phyloP scores from a whole-genome alignment of 1,284 basidiomycete species.

The Flammula alnicola region DNA sequence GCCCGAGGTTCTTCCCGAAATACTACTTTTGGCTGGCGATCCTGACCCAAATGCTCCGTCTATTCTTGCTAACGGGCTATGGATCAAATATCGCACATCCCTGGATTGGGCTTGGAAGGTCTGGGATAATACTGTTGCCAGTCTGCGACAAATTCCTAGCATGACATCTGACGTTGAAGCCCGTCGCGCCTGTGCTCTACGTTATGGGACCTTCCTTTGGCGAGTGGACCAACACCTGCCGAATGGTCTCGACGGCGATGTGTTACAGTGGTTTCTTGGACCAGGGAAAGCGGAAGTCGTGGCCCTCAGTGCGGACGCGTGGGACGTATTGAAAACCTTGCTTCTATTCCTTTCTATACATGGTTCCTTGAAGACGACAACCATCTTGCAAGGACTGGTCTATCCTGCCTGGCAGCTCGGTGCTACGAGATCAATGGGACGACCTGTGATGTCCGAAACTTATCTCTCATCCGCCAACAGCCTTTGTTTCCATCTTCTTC shows the following conservation, averaged over 20 bases:
- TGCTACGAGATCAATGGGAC: constrained; percentile 42
- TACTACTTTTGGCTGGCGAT: constrained; percentile 64
- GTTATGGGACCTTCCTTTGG: constrained; percentile 71
- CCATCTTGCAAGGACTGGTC: constrained; percentile 70
- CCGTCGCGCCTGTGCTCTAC: constrained; percentile 56
- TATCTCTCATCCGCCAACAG: constrained; percentile 65
- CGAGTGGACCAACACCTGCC: constrained; percentile 78
- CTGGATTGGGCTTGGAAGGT: constrained; percentile 76
- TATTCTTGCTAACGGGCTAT: constrained; percentile 72
- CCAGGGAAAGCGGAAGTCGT: constrained; percentile 64
- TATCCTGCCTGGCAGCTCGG: constrained; percentile 74
- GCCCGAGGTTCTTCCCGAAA: constrained; percentile 67
- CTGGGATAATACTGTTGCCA: constrained; percentile 79
- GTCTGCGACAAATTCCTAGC: constrained; percentile 64
- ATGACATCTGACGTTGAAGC: constrained; percentile 52
- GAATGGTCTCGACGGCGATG: constrained; percentile 66
- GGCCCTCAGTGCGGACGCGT: constrained; percentile 59
- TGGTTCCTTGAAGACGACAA: constrained; percentile 71
- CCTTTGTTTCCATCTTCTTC: constrained; percentile 62
- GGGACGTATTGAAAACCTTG: constrained; percentile 67
- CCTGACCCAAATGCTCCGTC: constrained; percentile 61
- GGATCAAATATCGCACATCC: constrained; percentile 78
- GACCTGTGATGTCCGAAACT: constrained; percentile 46
- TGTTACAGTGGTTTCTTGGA: constrained; percentile 70
- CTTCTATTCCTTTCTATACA: constrained; percentile 68